Evolutionary conservation across 2,329 filamentous ascomycete genomes (phyloP).

Genomic region (Paecilomyces sp.): DNA sequence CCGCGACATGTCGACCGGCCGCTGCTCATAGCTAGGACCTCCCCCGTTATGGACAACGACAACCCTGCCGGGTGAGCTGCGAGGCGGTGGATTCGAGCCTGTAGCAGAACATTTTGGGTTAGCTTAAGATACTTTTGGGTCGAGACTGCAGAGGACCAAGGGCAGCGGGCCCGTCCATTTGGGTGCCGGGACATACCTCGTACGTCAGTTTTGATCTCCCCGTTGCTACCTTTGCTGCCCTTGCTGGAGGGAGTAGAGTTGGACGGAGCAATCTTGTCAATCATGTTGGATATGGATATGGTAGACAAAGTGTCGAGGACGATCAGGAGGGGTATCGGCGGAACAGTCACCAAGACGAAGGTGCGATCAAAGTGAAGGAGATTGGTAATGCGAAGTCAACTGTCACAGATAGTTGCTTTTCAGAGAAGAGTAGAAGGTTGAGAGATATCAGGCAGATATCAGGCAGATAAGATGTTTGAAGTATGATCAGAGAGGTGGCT

Average conservation of each 20-base stretch:
- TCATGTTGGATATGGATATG: background rate
- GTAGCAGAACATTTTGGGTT: background rate
- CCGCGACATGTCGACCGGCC: background rate
- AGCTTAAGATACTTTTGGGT: background rate
- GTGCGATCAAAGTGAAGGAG: background rate
- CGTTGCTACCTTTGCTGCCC: background rate
- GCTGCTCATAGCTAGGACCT: background rate
- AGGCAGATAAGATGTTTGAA: background rate
- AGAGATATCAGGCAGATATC: background rate
- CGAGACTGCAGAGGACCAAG: background rate
- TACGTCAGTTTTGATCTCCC: background rate
- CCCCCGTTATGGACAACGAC: background rate
- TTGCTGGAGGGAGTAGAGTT: background rate
- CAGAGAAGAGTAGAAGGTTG: background rate
- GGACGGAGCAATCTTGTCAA: background rate
- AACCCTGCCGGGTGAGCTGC: background rate
- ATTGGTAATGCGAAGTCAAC: background rate
- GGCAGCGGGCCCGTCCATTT: background rate
- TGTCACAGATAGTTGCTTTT: background rate
- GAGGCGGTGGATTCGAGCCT: background rate
- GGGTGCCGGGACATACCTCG: background rate
- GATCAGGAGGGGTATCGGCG: background rate
- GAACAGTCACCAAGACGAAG: background rate
- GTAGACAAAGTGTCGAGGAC: background rate
- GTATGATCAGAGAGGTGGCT: background rate